Percentiles rank a stretch among this genome's conserved stretches.
These are phyloP conservation scores for Chlorella ohadii DNA, from an alignment of 139 green algal species.

Conservation along the genomic window DNA sequence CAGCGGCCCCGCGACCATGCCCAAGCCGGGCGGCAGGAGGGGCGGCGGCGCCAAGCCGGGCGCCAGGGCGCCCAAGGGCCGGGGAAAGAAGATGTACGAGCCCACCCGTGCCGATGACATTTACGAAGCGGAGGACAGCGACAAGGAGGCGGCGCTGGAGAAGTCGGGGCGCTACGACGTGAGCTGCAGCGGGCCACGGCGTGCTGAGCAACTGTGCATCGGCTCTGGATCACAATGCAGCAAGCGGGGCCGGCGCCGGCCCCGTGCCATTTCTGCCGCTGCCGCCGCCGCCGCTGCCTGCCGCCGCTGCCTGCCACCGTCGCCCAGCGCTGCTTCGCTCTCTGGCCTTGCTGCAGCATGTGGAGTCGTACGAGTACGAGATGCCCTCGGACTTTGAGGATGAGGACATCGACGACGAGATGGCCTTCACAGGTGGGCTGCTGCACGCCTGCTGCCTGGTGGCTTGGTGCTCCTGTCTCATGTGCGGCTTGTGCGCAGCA, in stretches of 20 bases:
- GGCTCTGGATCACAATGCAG: background rate
- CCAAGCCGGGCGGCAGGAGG: conserved; percentile 2
- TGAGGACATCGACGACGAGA: conserved; percentile 97
- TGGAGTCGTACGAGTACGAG: conserved; percentile 94
- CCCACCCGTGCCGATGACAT: conserved; percentile 46
- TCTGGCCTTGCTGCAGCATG: conserved; percentile 57
- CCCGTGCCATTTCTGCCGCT: too few relatives aligned
- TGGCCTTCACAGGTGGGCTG: conserved; percentile 79
- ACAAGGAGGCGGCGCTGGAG: conserved; percentile 50
- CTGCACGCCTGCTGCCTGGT: too few relatives aligned
- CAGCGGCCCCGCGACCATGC: background rate
- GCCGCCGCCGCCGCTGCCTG: conserved; percentile 1
- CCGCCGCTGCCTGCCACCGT: background rate
- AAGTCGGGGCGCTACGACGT: conserved; percentile 57
- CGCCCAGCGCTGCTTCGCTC: background rate
- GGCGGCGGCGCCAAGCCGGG: background rate
- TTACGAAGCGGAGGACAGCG: conserved; percentile 70
- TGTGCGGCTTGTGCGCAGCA: too few relatives aligned
- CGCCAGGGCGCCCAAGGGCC: background rate
- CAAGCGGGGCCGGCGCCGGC: background rate
- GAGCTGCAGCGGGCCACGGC: conserved; percentile 19
- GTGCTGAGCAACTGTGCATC: background rate
- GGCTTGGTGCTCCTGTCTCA: too few relatives aligned
- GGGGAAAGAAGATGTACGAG: background rate
- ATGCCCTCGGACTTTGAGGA: conserved; percentile 92